Conservation (phyloP, 257 asterid species). For the Asclepias syriaca region DNA sequence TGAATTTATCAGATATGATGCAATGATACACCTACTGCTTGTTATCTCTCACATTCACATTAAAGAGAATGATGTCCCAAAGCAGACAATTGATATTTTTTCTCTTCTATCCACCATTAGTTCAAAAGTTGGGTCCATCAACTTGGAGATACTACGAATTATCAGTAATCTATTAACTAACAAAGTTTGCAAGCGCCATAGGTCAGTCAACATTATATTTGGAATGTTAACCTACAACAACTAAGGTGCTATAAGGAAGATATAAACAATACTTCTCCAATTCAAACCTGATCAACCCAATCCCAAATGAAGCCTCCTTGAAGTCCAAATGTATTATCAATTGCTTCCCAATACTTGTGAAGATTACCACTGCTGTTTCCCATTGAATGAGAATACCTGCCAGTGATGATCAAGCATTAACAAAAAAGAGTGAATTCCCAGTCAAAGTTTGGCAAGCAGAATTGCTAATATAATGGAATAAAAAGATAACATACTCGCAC, state of each 20-base stretch:
- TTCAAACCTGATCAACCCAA: slow-evolving; percentile 94
- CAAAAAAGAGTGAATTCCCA: slow-evolving; percentile 16
- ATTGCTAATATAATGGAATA: neutral
- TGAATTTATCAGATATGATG: neutral
- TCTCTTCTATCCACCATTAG: neutral
- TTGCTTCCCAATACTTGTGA: slow-evolving; percentile 93
- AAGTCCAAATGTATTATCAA: slow-evolving; percentile 91
- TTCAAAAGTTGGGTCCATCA: neutral
- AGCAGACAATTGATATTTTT: too few relatives aligned
- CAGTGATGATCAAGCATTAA: slow-evolving; percentile 11
- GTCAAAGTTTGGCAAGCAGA: slow-evolving; percentile 2
- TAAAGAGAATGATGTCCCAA: neutral
- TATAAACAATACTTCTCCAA: neutral
- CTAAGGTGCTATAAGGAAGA: neutral
- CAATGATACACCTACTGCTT: neutral
- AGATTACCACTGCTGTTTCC: slow-evolving; percentile 98
- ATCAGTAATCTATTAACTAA: neutral
- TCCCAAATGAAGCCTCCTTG: slow-evolving; percentile 99
- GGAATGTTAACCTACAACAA: neutral
- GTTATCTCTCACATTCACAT: neutral
- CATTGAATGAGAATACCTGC: slow-evolving; percentile 93
- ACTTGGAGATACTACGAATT: neutral
- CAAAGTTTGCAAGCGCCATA: neutral
- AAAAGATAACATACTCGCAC: slow-evolving; percentile 76
- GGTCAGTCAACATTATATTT: neutral